phyloP scores from a whole-genome alignment of 2,329 filamentous ascomycete genomes.

The Colletotrichum paranaense region DNA sequence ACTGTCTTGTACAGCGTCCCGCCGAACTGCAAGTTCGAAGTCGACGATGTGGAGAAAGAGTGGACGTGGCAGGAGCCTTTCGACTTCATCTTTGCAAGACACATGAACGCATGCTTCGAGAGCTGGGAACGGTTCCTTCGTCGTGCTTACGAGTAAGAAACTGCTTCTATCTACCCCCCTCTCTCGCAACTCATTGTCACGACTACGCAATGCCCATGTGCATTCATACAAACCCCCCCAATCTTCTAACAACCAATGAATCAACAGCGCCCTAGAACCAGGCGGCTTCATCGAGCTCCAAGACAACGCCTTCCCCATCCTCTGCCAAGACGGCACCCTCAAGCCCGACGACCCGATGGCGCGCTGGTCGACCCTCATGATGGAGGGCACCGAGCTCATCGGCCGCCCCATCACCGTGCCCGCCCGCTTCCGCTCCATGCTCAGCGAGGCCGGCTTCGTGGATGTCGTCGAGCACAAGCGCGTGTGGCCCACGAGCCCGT shows the following conservation, averaged over 20 bases:
- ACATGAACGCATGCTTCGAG: constrained; percentile 44
- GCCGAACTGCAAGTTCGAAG: constrained; percentile 43
- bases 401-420: constrained; percentile 44
- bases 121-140: constrained; percentile 39
- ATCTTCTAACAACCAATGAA: too few relatives aligned
- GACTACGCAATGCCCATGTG: constrained; percentile 54
- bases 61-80: constrained; percentile 39
- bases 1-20: constrained; percentile 38
- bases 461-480: constrained; percentile 44
- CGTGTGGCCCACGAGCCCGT: constrained; percentile 49
- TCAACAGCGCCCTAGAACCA: constrained; percentile 10
- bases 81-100: constrained; percentile 48
- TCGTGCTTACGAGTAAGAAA: constrained; percentile 36
- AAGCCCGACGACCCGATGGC: constrained; percentile 41
- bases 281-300: constrained; percentile 48
- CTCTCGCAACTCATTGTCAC: constrained; percentile 61
- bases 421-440: constrained; percentile 38
- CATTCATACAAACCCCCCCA: too few relatives aligned
- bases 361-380: constrained; percentile 43
- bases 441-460: constrained; percentile 47
- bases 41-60: constrained; percentile 45
- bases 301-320: constrained; percentile 41
- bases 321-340: constrained; percentile 46
- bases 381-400: constrained; percentile 44
- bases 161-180: not conserved